Percentiles rank a stretch among this genome's conserved stretches.
Conservation (phyloP, 192 early-diverging fungal species). For the Entomortierella chlamydospora region DNA sequence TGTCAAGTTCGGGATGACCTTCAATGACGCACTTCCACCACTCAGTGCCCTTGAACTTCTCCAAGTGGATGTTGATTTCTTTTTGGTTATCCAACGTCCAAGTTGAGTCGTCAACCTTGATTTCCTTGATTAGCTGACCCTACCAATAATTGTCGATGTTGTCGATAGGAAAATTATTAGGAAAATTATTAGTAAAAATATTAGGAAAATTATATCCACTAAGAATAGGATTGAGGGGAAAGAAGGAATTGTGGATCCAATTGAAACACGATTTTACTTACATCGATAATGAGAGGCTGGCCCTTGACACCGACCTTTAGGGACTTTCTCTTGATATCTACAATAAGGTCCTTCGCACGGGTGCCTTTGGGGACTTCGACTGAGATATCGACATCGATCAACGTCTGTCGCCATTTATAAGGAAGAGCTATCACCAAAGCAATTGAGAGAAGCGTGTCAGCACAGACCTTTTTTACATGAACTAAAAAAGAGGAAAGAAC, state of each 20-base stretch:
- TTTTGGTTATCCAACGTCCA: conserved; percentile 84
- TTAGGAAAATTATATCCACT: too few species aligned
- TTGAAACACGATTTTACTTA: conserved; percentile 24
- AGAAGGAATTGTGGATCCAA: too few species aligned
- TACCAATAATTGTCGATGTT: conserved; percentile 29
- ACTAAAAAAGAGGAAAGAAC: neutral
- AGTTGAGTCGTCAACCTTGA: conserved; percentile 84
- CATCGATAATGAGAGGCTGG: conserved; percentile 77
- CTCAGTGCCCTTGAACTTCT: conserved; percentile 83
- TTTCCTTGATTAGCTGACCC: conserved; percentile 75
- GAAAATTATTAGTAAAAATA: too few species aligned
- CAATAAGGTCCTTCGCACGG: conserved; percentile 70
- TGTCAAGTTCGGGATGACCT: conserved; percentile 85
- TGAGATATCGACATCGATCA: conserved; percentile 84
- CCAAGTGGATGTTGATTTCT: conserved; percentile 81
- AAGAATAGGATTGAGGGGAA: too few species aligned
- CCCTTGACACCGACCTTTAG: conserved; percentile 80
- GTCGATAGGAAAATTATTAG: too few species aligned
- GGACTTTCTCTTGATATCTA: conserved; percentile 73
- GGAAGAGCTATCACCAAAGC: conserved; percentile 61
- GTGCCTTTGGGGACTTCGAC: conserved; percentile 81
- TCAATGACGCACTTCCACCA: conserved; percentile 94
- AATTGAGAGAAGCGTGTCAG: neutral
- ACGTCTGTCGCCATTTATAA: conserved; percentile 86
- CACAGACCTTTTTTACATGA: neutral